phyloP scores from a whole-genome alignment of 768 basidiomycete species.

The Mycena floridula region DNA sequence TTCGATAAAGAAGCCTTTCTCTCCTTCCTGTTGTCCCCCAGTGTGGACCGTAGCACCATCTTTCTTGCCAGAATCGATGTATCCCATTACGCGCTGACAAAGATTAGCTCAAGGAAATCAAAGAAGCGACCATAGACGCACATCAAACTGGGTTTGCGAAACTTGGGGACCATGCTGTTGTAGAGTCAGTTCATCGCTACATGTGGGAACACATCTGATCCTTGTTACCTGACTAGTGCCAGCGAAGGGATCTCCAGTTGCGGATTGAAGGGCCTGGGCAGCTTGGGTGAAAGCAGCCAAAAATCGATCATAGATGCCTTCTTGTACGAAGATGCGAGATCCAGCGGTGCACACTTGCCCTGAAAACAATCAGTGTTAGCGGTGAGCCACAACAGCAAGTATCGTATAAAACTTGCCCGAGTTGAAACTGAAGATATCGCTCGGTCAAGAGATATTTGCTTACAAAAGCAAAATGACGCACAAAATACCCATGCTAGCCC shows the following conservation, averaged over 20 bases:
- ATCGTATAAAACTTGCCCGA: slow-evolving; percentile 3
- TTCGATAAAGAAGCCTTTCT: slow-evolving; percentile 53
- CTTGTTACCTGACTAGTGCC: too few species aligned
- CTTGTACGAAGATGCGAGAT: slow-evolving; percentile 53
- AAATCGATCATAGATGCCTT: slow-evolving; percentile 52
- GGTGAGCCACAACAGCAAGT: background rate
- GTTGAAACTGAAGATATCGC: background rate
- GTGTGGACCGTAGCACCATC: slow-evolving; percentile 53
- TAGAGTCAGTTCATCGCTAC: too few species aligned
- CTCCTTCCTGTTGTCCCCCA: slow-evolving; percentile 48
- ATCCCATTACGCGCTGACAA: slow-evolving; percentile 48
- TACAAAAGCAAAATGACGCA: slow-evolving; percentile 20
- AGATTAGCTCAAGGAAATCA: background rate
- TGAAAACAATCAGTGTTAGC: slow-evolving; percentile 20
- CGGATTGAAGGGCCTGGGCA: slow-evolving; percentile 25
- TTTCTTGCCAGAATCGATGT: slow-evolving; percentile 54
- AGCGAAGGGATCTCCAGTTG: slow-evolving; percentile 44
- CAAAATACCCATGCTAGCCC: slow-evolving; percentile 56
- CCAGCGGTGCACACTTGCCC: slow-evolving; percentile 49
- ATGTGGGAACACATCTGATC: too few species aligned
- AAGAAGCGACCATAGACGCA: slow-evolving; percentile 18
- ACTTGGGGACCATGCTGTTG: slow-evolving; percentile 48
- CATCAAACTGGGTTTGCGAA: slow-evolving; percentile 41
- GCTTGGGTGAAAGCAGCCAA: slow-evolving; percentile 34
- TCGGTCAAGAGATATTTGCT: background rate